Evolutionary conservation across 1,284 basidiomycete species (phyloP), one percentile per base, ranked within the genome.

Genomic region (Hemileia vastatrix): DNA sequence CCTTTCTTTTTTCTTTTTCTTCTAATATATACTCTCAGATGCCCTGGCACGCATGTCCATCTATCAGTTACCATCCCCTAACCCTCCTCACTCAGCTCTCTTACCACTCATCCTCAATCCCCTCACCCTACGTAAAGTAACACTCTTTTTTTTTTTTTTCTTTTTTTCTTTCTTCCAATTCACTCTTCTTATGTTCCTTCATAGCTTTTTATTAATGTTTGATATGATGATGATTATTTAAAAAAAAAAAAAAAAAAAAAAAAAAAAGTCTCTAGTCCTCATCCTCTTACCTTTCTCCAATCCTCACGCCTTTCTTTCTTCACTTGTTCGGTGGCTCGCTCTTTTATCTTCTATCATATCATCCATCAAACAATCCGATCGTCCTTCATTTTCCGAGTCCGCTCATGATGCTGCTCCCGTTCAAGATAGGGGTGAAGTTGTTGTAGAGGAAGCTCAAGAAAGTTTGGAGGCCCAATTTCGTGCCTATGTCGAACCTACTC

Each of bases 81-180:
- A 55, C 64, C 54, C 65, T 66, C 21, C 61, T 66, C 45, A 65
- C 50, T 51, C 65, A 48, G 40, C 57, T 65, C 32, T 45, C 55
- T 18, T 67, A 55, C 49, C 57, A 18, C 44, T 53, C 65, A 67
- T 63, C 43, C 33, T 63, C 3, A 68, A 68, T 24, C 56, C 63
- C 6, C 54, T 66, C 43, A 70, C 67, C 18, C 51, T 68, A 18
- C 58, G 66, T 43, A 59, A 64, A 21, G 50, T 68, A 60, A 67
- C 15, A 54, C 32, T 49, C 33, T 19, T 54, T 36, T 56, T 32
- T 13, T 18, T 1, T 45, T 19, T 47, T 43, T 45, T 45, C 40
- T 51, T 13, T 45, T 13, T 44, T 8, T 44, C 21, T 8, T n/a
- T 45, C 21, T 45, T 6, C 21, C 21, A 3, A n/a, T 45, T 45